Evolutionary conservation across 768 basidiomycete species (phyloP), one percentile per base, ranked within the genome.

Genomic region (Mycena vitilis): DNA sequence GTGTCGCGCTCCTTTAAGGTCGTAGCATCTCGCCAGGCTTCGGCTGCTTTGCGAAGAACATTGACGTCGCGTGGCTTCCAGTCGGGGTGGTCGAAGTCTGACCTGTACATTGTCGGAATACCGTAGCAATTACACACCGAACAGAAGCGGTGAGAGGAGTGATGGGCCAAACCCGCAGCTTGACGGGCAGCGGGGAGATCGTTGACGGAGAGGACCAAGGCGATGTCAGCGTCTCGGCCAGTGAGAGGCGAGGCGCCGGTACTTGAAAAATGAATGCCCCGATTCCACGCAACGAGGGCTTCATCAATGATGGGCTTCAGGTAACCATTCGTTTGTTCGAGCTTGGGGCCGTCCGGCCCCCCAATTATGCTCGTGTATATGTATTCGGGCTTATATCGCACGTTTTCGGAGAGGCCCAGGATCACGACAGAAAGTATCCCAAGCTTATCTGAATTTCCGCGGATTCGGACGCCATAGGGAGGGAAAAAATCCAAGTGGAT

Each of bases 401-500:
- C 64, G 16, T 72, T 38, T 6, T 53, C 47, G 0, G 79, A 76
- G 2, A 81, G 68, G 47, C 77, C 79, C 0, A 80, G 60, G 51
- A 73, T 75, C 5, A 69, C 69, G 25, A 76, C 60, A 10, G 71
- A 75, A 15, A 81, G 78, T 2, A 79, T 57, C 1, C 78, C 75
- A 1, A 69, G 71, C 16, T 73, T 76, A 1, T 61, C 72, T 11
- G 20, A 58, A 3, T 58, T 63, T 20, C 73, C 73, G 25, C 47
- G 52, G 13, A 69, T 64, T 13, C 18, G 51, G 20, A 65, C 71
- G 4, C 74, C 75, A 54, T 78, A 48, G 1, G 75, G 57, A 36
- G 75, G 75, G 71, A 81, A 79, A 38, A 74, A 76, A 55, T 80
- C 74, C 5, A 78, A 20, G 38, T 76, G 71, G 22, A 48, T 22